Base-by-base conservation (phyloP, 768 basidiomycete genomes). In the Leccinum subtestaceum region DNA sequence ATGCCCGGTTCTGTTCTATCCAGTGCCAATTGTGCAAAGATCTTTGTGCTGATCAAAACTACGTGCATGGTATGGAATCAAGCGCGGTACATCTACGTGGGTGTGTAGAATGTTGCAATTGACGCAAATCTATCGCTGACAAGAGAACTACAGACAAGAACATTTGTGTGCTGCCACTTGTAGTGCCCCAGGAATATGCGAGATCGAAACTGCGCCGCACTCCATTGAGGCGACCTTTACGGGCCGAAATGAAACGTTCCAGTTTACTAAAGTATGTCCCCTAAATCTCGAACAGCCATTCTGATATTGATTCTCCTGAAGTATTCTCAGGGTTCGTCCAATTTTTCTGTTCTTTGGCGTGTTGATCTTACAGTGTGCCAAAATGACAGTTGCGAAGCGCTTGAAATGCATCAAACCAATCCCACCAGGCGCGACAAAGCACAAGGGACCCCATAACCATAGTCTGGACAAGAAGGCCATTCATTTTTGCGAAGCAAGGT, bases 141-240 rank as follows among this genome's bases (percentile, higher is more conserved):
- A 1, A 7, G 5, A 10, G 23, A 53, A 45, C 2, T 23, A n/a
- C 49, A 86, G 85, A 2, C 79, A 86, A 73, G 72, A 75, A 19
- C 85, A 86, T 64, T 56, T 74, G 17, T 86, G 85, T 60, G 52
- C 64, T 13, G 67, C 74, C 0, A 38, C 72, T 3, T 87, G 29
- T 29, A 29, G 29, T 29, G 29, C 29, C 29, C 29, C 29, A 29
- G 29, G 29, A 29, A 29, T 29, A 19, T 87, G 85, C 56, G 76
- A 84, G 49, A 85, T 87, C n/a, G 79, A 85, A 53, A 84, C 80
- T 0, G 74, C 78, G 0, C 86, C 86, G 0, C 79, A 81, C 53
- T 81, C 84, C 0, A 78, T 87, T 34, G 81, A 85, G 63, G 82
- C 84, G 5, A 85, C 83, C 0, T 87, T 87, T 61, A 80, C 78